phyloP scores from a whole-genome alignment of 1,284 basidiomycete genomes.

The Paramarasmius palmivorus region DNA sequence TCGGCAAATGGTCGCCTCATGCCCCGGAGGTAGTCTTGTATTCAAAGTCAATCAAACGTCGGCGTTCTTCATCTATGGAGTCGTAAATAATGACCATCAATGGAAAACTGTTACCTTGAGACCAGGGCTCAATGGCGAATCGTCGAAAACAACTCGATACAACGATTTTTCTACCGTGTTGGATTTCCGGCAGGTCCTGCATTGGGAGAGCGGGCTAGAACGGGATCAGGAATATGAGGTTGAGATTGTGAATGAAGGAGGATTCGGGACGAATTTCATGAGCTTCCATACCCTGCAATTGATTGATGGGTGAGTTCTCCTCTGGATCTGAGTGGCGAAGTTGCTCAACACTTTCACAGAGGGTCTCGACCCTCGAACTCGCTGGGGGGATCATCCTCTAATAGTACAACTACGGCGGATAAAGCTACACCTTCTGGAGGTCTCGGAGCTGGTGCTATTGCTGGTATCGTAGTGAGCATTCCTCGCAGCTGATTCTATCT shows the following conservation, averaged over 20 bases:
- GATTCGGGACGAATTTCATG: too few relatives aligned
- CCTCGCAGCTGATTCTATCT: too few relatives aligned
- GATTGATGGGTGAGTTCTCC: too few relatives aligned
- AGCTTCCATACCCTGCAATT: too few relatives aligned
- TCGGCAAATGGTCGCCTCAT: neutral
- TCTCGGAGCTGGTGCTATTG: too few relatives aligned
- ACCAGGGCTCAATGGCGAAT: neutral
- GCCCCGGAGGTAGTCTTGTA: neutral
- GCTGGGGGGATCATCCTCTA: too few relatives aligned
- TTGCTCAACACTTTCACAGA: too few relatives aligned
- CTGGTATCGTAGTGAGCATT: too few relatives aligned
- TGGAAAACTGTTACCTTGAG: neutral
- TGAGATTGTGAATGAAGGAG: neutral
- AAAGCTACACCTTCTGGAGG: too few relatives aligned
- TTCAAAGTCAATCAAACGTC: neutral
- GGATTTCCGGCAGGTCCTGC: neutral
- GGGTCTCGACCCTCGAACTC: too few relatives aligned
- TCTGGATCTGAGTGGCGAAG: too few relatives aligned
- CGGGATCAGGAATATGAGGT: neutral
- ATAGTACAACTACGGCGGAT: too few relatives aligned
- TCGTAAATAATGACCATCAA: neutral
- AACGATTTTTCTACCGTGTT: neutral
- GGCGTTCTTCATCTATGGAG: neutral
- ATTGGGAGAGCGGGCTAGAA: constrained; percentile 1
- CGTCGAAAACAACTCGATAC: neutral